Conservation (phyloP, 1,139 yeast species). For the Suhomyces panamericanus region DNA sequence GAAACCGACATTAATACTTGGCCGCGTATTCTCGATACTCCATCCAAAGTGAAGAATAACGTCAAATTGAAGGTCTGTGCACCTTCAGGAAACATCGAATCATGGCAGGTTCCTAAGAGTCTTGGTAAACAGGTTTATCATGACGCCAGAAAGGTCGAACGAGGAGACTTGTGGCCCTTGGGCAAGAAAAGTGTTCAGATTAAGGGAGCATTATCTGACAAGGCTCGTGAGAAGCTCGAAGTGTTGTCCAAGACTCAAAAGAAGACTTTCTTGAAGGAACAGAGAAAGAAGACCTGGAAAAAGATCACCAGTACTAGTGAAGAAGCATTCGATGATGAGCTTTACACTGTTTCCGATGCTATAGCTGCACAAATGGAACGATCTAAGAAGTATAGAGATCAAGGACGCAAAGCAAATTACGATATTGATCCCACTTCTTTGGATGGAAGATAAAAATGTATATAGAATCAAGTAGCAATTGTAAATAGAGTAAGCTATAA, state of each 20-base stretch:
- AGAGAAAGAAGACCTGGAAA: conserved; percentile 44
- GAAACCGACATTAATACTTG: conserved; percentile 46
- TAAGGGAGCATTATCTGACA: conserved; percentile 33
- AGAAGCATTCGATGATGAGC: conserved; percentile 36
- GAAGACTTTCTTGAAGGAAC: conserved; percentile 45
- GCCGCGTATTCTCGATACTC: conserved; percentile 76
- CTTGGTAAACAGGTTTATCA: conserved; percentile 75
- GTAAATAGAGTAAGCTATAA: neutral
- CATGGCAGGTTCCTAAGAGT: conserved; percentile 85
- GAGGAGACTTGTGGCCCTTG: conserved; percentile 91
- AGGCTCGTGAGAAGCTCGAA: conserved; percentile 37
- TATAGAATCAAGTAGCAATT: neutral
- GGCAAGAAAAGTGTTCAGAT: conserved; percentile 66
- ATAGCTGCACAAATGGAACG: conserved; percentile 39
- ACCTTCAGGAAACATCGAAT: conserved; percentile 74
- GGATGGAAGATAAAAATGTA: conserved; percentile 20
- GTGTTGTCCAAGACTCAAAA: conserved; percentile 40
- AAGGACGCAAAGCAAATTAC: conserved; percentile 35
- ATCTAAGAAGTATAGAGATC: conserved; percentile 32
- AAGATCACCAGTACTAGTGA: conserved; percentile 35
- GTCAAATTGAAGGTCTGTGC: conserved; percentile 80
- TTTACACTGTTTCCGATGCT: conserved; percentile 35
- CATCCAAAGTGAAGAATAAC: conserved; percentile 79
- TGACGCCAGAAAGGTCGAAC: conserved; percentile 80
- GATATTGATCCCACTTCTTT: conserved; percentile 22